These are phyloP conservation scores for Globisporangium barbulae DNA, from an alignment of 352 stramenopile species.

Conservation along the genomic window DNA sequence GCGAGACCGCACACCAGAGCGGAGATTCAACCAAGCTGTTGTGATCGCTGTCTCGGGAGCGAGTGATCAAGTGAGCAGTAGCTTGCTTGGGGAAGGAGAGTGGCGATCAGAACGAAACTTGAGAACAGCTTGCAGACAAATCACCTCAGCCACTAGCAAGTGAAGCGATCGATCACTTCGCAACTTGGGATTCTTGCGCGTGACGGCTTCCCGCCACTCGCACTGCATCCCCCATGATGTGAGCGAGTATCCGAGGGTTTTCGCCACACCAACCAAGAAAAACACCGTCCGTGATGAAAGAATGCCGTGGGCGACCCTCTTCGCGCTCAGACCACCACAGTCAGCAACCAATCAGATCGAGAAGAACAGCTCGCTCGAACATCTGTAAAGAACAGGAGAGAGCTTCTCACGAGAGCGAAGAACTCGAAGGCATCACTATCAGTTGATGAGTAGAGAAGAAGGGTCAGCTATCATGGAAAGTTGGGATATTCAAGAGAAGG, in stretches of 20 bases:
- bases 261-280: too few species aligned
- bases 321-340: neutral
- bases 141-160: neutral
- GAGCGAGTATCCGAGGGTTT: too few species aligned
- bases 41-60: too few species aligned
- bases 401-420: neutral
- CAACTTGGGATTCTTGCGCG: too few species aligned
- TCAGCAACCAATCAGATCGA: neutral
- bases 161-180: neutral
- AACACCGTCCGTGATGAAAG: too few species aligned
- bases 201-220: too few species aligned
- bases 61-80: neutral
- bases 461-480: constrained; percentile 14
- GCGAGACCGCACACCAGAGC: neutral
- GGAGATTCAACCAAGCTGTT: neutral
- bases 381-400: neutral
- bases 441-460: constrained; percentile 8
- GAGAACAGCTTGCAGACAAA: neutral
- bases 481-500: constrained; percentile 4
- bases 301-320: neutral
- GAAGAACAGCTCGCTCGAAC: neutral
- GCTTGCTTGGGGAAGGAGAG: neutral
- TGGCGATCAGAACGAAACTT: neutral
- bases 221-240: too few species aligned
- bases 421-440: constrained; percentile 6